A percentile compares a stretch with the other conserved stretches of the same genome.
Evolutionary conservation across 495 filamentous ascomycete genomes (phyloP).

Genomic region (Daldinia caldariorum): DNA sequence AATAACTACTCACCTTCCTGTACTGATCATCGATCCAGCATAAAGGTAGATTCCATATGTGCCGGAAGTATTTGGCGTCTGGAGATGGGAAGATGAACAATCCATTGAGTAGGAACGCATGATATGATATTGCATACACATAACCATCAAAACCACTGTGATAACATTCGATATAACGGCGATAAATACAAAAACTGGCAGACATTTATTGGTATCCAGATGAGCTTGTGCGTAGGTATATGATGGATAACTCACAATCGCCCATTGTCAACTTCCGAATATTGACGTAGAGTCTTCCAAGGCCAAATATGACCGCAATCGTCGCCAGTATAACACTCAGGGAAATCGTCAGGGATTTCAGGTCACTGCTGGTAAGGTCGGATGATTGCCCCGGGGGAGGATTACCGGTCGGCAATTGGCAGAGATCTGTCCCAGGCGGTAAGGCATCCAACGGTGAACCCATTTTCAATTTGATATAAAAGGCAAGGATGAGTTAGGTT

Average conservation of each 20-base stretch:
- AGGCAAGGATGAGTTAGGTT: too few relatives aligned
- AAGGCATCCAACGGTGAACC: not conserved
- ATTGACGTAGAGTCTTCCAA: not conserved
- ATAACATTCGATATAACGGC: not conserved
- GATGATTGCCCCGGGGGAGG: not conserved
- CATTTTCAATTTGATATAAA: not conserved
- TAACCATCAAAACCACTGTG: constrained; percentile 2
- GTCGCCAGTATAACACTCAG: not conserved
- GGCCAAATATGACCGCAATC: not conserved
- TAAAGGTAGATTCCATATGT: not conserved
- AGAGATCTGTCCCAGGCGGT: not conserved
- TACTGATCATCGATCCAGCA: constrained; percentile 2
- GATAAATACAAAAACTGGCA: not conserved
- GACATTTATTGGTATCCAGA: not conserved
- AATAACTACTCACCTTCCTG: not conserved
- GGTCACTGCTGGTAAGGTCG: not conserved
- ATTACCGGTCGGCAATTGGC: not conserved
- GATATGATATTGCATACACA: not conserved
- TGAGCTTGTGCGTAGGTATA: not conserved
- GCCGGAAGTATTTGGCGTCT: not conserved
- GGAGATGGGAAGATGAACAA: not conserved
- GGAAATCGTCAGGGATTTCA: not conserved
- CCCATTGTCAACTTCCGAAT: not conserved
- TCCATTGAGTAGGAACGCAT: not conserved
- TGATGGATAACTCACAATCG: not conserved